phyloP scores from a whole-genome alignment of 768 basidiomycete species.

The Termitomyces sp. region DNA sequence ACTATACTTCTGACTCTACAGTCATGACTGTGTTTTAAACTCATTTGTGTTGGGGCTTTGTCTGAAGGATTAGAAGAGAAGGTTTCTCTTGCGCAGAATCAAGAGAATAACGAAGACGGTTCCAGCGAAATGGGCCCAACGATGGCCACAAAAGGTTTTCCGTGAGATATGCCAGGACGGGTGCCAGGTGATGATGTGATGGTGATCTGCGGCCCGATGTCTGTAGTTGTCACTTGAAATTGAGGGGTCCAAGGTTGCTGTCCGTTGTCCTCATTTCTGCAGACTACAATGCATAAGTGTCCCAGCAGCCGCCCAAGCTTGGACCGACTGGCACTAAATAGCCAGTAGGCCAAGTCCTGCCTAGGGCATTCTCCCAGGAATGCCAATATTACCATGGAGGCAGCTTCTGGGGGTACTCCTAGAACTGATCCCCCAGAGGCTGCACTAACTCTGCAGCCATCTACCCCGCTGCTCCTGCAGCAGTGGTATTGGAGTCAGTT shows the following conservation, averaged over 20 bases:
- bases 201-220: not conserved
- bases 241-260: not conserved
- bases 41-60: not conserved
- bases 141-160: not conserved
- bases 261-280: not conserved
- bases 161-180: not conserved
- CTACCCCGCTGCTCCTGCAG: too few relatives aligned
- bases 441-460: too few relatives aligned
- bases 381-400: too few relatives aligned
- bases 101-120: not conserved
- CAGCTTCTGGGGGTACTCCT: too few relatives aligned
- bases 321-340: too few relatives aligned
- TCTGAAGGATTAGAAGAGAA: not conserved
- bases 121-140: not conserved
- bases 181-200: not conserved
- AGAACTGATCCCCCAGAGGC: too few relatives aligned
- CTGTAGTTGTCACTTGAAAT: not conserved
- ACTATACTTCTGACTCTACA: not conserved
- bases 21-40: not conserved
- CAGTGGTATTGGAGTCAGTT: too few relatives aligned
- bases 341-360: too few relatives aligned
- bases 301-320: too few relatives aligned
- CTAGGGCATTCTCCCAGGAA: too few relatives aligned
- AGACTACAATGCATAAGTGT: too few relatives aligned
- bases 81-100: not conserved